These are phyloP conservation scores for Acanthamoeba sp. DNA, from an alignment of 208 protist genomes.

Conservation along the genomic window DNA sequence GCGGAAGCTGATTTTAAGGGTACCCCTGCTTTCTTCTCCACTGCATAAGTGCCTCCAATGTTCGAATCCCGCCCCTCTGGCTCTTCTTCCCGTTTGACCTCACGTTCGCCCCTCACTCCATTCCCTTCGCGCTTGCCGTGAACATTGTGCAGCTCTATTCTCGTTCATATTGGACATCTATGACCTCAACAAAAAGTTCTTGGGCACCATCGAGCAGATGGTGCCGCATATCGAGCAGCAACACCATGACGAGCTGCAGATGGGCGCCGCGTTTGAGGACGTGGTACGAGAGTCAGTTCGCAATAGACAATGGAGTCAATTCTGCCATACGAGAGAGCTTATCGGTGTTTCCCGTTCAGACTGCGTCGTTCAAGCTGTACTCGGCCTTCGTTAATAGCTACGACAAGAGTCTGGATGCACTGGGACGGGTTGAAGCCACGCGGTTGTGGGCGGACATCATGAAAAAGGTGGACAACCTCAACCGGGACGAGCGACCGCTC, in stretches of 20 bases:
- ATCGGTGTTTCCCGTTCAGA: neutral
- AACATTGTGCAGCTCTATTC: neutral
- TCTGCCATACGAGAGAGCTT: neutral
- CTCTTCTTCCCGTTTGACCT: neutral
- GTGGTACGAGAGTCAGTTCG: neutral
- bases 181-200: neutral
- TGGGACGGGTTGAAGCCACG: neutral
- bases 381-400: constrained; percentile 31
- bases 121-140: neutral
- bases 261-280: neutral
- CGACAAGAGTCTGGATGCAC: neutral
- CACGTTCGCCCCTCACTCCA: neutral
- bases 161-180: neutral
- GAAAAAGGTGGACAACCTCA: neutral
- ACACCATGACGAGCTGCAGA: neutral
- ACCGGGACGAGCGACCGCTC: neutral
- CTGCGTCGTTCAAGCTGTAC: constrained; percentile 42
- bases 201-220: neutral
- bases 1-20: neutral
- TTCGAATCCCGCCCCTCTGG: neutral
- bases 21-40: neutral
- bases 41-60: no score
- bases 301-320: neutral
- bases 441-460: neutral
- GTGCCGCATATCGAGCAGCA: neutral